Evolutionary conservation across 148 eudicot genomes (phyloP), one percentile per base, ranked within the genome.

Genomic region (Polygonum maritimum): DNA sequence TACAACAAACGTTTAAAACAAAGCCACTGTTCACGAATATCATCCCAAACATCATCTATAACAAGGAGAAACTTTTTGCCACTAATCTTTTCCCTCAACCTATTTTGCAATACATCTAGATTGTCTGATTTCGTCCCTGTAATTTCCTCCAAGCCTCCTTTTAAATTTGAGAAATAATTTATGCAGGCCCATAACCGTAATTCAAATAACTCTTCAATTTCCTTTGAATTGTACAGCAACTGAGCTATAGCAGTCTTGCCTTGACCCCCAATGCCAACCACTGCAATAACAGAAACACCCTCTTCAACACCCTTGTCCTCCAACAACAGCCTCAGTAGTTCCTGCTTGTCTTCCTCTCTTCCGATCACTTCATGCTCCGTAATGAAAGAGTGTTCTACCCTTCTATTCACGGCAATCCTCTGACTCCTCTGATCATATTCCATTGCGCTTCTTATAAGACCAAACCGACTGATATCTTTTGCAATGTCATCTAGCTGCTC

Each of bases 181-280:
- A 82, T 39, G 35, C 78, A 79, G 9, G 76, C 79, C 82, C 85
- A 79, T 74, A 79, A 67, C 47, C 70, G 74, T 33, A 77, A 26
- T 22, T 75, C 48, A 74, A 83, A 83, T 18, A 77, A 48, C 26
- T 70, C 38, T 47, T 69, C 70, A 5, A 76, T 26, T 71, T 74
- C 39, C 8, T 69, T 35, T 51, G 78, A 77, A 51, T 77, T 80
- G 54, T 74, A 80, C 0, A 75, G 19, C 18, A 83, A 74, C 54
- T 83, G 77, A 33, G 72, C 83, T 47, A 83, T 44, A 14, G 80
- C 71, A 10, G 81, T 83, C 52, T 83, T 83, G 10, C 85, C 85
- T 8, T 79, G 60, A 26, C 80, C 82, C 4, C 85, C 85, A 26
- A 83, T 74, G 5, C 83, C 85, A 71, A 83, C 74, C 11, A 80